Evolutionary conservation across 1,284 basidiomycete genomes (phyloP).

Genomic region (Gymnopus androsaceus): DNA sequence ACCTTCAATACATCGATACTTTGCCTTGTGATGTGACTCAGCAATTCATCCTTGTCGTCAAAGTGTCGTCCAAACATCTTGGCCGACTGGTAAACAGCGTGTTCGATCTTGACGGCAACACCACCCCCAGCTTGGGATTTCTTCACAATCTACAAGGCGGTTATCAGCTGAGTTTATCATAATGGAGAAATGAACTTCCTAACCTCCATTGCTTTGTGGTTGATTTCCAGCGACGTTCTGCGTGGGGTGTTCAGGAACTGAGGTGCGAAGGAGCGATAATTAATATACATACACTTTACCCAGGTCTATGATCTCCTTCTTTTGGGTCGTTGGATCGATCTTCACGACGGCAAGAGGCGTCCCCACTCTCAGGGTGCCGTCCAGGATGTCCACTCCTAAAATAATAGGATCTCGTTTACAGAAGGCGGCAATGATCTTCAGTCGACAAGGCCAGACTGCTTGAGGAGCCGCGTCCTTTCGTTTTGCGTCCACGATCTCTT

Average conservation of each 20-base stretch:
- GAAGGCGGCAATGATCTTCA: conserved; percentile 92
- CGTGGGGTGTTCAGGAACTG: conserved; percentile 9
- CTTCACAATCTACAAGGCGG: conserved; percentile 74
- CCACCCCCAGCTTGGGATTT: conserved; percentile 92
- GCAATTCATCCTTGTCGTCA: conserved; percentile 93
- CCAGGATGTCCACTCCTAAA: conserved; percentile 94
- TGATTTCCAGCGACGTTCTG: conserved; percentile 94
- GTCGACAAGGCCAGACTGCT: conserved; percentile 95
- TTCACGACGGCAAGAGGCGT: conserved; percentile 97
- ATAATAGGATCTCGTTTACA: conserved; percentile 98
- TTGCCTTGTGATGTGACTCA: conserved; percentile 88
- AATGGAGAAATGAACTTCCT: conserved; percentile 25
- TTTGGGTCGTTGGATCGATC: conserved; percentile 81
- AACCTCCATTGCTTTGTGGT: conserved; percentile 82
- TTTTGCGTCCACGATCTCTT: conserved; percentile 92
- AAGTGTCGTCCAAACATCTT: conserved; percentile 96
- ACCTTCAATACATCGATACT: conserved; percentile 96
- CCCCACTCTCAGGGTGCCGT: conserved; percentile 90
- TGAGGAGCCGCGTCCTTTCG: conserved; percentile 89
- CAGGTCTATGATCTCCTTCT: conserved; percentile 88
- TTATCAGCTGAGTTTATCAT: conserved; percentile 26
- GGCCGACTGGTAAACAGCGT: conserved; percentile 93
- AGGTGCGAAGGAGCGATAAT: conserved; percentile 3
- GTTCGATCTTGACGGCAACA: conserved; percentile 98
- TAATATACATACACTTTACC: conserved; percentile 89